Percentiles rank a stretch among this genome's conserved stretches.
These are phyloP conservation scores for Sinapis alba DNA, from an alignment of 441 rosid genomes.

Conservation along the genomic window DNA sequence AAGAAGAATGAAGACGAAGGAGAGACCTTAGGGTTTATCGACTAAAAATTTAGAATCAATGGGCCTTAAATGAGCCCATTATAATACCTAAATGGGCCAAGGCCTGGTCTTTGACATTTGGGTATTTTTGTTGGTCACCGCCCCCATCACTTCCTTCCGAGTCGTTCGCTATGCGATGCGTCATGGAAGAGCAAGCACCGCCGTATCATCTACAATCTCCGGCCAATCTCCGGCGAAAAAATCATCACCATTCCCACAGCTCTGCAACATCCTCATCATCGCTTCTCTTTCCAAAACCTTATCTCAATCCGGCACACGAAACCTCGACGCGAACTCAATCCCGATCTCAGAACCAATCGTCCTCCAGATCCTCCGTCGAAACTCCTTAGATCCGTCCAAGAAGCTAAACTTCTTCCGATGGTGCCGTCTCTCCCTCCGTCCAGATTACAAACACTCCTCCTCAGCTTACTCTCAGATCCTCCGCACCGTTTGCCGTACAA, in stretches of 20 bases:
- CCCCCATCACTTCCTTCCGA: too few relatives aligned
- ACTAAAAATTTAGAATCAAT: too few relatives aligned
- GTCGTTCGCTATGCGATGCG: too few relatives aligned
- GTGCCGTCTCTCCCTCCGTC: slow-evolving; percentile 64
- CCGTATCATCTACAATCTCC: slow-evolving; percentile 27
- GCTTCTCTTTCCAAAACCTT: slow-evolving; percentile 70
- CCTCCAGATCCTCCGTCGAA: slow-evolving; percentile 61
- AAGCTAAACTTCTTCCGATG: slow-evolving; percentile 72
- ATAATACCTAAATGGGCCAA: too few relatives aligned
- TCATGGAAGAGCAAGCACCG: slow-evolving; percentile 42
- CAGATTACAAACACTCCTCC: slow-evolving; percentile 59
- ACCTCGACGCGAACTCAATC: slow-evolving; percentile 56
- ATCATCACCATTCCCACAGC: slow-evolving; percentile 36
- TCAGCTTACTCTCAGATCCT: slow-evolving; percentile 69
- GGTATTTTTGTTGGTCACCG: too few relatives aligned
- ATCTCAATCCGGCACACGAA: slow-evolving; percentile 59
- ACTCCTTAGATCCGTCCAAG: slow-evolving; percentile 57
- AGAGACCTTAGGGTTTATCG: too few relatives aligned
- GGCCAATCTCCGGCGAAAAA: slow-evolving; percentile 31
- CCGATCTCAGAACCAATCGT: slow-evolving; percentile 68
- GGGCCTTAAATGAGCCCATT: too few relatives aligned
- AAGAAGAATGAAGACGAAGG: too few relatives aligned
- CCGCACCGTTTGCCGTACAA: slow-evolving; percentile 56
- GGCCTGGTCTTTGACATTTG: too few relatives aligned
- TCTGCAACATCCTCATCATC: slow-evolving; percentile 56